Evolutionary conservation across 148 eudicot genomes (phyloP), one percentile per base, ranked within the genome.

Genomic region (Dianthus caryophyllus): DNA sequence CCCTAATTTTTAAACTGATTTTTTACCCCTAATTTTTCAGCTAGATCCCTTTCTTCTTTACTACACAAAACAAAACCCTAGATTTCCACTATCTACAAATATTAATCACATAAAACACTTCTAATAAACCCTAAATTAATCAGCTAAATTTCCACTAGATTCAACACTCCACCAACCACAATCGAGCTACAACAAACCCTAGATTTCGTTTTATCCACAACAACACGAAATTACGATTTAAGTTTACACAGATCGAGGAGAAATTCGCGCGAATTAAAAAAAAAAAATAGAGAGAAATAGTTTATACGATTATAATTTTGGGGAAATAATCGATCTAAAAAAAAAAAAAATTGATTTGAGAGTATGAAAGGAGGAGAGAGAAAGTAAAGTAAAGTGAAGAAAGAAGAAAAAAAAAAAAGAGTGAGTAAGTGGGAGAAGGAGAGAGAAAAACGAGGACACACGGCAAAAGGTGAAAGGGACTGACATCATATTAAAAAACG

Each of bases 381-480:
- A 29, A 22, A 26, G 20, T 20, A 2, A 15, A 41, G 16, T 1
- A 58, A 20, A 8, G 60, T 33, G 38, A 7, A 33, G 7, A 33
- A 3, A 33, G 7, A 33, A 33, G 38, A 33, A 33, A 7, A 33
- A 33, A 33, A 33, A 3, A 33, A 55, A 53, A 38, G 43, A 49
- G 30, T 43, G 14, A 58, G 74, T 38, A 69, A 48, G n/a, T 6
- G 66, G 47, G 82, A 61, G 66, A 71, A 41, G 12, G 44, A 41
- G 44, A 41, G 1, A 41, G 11, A 4, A 5, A 41, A 73, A 61
- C 15, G 39, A 43, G 38, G 61, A 51, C 43, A 76, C 66, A 59
- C 72, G 80, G 78, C 76, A 60, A 76, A 76, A 67, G 75, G 66
- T 48, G 52, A 73, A 67, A 69, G 75, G 68, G 54, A 41, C 44